Evolutionary conservation across 2,329 filamentous ascomycete genomes (phyloP).

Genomic region (Colletotrichum sp.): DNA sequence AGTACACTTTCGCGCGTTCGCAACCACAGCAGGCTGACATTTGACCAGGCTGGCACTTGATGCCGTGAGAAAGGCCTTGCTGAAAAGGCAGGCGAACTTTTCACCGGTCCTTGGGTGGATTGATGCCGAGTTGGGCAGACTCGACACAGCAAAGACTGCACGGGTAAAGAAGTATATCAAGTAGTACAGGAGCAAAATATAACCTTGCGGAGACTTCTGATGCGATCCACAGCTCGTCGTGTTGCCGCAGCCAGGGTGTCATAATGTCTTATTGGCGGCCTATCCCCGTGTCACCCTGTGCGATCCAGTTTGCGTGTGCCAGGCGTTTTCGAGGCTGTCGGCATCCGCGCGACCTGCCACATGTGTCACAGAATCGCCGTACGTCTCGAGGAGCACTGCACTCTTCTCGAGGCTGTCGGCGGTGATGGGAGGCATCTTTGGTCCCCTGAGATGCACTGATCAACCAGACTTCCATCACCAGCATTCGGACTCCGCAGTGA

Average conservation of each 20-base stretch:
- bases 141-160: constrained; percentile 5
- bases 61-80: background rate
- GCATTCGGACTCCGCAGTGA: background rate
- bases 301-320: background rate
- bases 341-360: background rate
- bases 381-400: background rate
- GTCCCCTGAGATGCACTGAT: background rate
- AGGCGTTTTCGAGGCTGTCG: background rate
- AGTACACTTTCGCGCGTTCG: constrained; percentile 32
- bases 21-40: background rate
- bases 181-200: background rate
- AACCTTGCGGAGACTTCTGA: background rate
- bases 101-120: constrained; percentile 10
- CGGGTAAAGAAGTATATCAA: background rate
- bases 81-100: constrained; percentile 13
- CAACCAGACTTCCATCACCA: background rate
- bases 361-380: background rate
- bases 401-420: background rate
- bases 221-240: background rate
- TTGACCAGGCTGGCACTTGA: constrained; percentile 12
- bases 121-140: background rate
- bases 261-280: background rate
- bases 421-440: background rate
- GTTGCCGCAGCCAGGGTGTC: background rate
- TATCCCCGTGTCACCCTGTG: background rate